Evolutionary conservation across 495 filamentous ascomycete species (phyloP).

Genomic region (Xylaria scruposa): DNA sequence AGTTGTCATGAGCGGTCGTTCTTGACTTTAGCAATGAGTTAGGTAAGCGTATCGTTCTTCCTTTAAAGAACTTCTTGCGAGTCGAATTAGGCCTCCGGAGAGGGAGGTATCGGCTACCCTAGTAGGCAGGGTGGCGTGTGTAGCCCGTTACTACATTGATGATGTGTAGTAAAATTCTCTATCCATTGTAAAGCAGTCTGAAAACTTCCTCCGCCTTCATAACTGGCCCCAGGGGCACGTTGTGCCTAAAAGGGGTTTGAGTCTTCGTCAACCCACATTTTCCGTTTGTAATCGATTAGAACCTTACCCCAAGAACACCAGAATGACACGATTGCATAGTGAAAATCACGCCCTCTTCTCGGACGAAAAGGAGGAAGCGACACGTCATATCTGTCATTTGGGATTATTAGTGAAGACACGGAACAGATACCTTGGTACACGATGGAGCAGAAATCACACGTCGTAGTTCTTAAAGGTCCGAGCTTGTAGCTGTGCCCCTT

Average conservation of each 20-base stretch:
- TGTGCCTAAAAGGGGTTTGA: too few relatives aligned
- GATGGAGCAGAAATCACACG: constrained; percentile 4
- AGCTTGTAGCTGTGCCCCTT: neutral
- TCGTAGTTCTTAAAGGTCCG: constrained; percentile 1
- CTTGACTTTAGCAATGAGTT: constrained; percentile 31
- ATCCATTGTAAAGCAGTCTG: constrained; percentile 25
- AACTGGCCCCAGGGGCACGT: neutral
- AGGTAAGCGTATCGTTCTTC: constrained; percentile 25
- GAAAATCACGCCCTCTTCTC: neutral
- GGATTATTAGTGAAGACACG: neutral
- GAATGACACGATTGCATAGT: too few relatives aligned
- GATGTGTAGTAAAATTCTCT: constrained; percentile 14
- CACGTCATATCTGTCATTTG: neutral
- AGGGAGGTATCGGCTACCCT: neutral
- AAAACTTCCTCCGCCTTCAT: constrained; percentile 13
- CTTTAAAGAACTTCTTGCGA: neutral
- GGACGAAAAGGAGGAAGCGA: neutral
- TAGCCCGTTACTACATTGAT: constrained; percentile 13
- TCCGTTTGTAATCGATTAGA: too few relatives aligned
- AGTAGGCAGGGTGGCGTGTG: neutral
- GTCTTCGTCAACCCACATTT: too few relatives aligned
- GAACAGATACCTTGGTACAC: neutral
- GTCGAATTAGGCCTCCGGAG: neutral
- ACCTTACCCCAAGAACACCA: too few relatives aligned
- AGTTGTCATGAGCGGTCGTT: constrained; percentile 10